Percentiles rank a stretch among this genome's conserved stretches.
phyloP scores from a whole-genome alignment of 257 asterid genomes.

The Solanum chaucha region DNA sequence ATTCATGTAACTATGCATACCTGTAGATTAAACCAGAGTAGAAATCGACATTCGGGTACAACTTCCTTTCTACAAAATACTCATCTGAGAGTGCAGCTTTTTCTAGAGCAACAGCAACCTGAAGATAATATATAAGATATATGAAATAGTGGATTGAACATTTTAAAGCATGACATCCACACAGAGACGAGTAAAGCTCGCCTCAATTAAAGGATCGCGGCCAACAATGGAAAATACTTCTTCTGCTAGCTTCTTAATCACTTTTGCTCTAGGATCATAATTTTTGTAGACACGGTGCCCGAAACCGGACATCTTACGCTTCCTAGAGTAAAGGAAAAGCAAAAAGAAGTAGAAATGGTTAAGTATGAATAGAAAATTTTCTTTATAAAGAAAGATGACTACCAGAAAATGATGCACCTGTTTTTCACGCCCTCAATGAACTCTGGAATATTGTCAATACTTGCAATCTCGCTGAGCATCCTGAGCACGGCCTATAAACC shows the following conservation, averaged over 20 bases:
- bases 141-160: not conserved
- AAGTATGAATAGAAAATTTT: not conserved
- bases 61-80: slow-evolving; percentile 86
- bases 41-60: slow-evolving; percentile 97
- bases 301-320: slow-evolving; percentile 96
- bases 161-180: not conserved
- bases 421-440: slow-evolving; percentile 93
- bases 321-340: slow-evolving; percentile 34
- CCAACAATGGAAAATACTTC: slow-evolving; percentile 98
- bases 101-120: slow-evolving; percentile 97
- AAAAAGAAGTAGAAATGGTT: not conserved
- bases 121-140: slow-evolving; percentile 5
- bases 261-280: slow-evolving; percentile 96
- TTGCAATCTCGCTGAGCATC: slow-evolving; percentile 95
- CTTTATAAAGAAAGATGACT: not conserved
- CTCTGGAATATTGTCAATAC: slow-evolving; percentile 72
- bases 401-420: slow-evolving; percentile 30
- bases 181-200: slow-evolving; percentile 2
- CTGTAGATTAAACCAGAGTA: slow-evolving; percentile 93
- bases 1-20: slow-evolving; percentile 15
- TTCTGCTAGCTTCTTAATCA: slow-evolving; percentile 83
- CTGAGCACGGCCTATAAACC: slow-evolving; percentile 82
- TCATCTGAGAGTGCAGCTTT: slow-evolving; percentile 92
- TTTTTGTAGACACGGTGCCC: slow-evolving; percentile 99
- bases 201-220: slow-evolving; percentile 97